These are phyloP conservation scores for Mortierella sp. DNA, from an alignment of 371 early-diverging fungal species.

Conservation along the genomic window DNA sequence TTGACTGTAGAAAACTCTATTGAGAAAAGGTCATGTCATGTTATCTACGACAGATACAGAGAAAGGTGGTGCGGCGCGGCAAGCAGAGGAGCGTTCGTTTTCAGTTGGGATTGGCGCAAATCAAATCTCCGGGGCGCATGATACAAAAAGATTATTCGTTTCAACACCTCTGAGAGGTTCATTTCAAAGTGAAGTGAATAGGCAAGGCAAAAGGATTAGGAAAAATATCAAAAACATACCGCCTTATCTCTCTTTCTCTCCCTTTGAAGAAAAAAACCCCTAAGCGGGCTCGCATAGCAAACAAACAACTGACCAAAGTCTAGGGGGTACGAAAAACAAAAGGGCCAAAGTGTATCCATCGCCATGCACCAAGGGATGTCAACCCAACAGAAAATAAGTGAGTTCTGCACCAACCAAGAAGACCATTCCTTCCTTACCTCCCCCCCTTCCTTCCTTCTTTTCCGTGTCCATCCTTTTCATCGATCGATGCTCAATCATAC, in stretches of 20 bases:
- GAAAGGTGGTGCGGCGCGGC: background rate
- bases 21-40: background rate
- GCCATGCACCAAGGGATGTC: background rate
- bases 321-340: background rate
- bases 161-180: background rate
- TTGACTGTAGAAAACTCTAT: background rate
- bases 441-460: background rate
- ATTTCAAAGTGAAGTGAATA: background rate
- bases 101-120: constrained; percentile 12
- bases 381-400: background rate
- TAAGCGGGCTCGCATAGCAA: background rate
- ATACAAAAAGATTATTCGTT: background rate
- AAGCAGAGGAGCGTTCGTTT: background rate
- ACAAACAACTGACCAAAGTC: background rate
- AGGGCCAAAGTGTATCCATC: constrained; percentile 13
- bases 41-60: background rate
- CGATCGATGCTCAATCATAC: background rate
- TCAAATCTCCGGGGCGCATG: constrained; percentile 10
- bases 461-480: background rate
- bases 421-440: background rate
- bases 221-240: background rate
- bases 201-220: background rate
- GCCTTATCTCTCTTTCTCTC: background rate
- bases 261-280: background rate
- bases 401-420: background rate